A percentile compares a stretch with the other conserved stretches of the same genome.
Conservation (phyloP, 2,329 filamentous ascomycete genomes). For the Grosmannia penicillata region DNA sequence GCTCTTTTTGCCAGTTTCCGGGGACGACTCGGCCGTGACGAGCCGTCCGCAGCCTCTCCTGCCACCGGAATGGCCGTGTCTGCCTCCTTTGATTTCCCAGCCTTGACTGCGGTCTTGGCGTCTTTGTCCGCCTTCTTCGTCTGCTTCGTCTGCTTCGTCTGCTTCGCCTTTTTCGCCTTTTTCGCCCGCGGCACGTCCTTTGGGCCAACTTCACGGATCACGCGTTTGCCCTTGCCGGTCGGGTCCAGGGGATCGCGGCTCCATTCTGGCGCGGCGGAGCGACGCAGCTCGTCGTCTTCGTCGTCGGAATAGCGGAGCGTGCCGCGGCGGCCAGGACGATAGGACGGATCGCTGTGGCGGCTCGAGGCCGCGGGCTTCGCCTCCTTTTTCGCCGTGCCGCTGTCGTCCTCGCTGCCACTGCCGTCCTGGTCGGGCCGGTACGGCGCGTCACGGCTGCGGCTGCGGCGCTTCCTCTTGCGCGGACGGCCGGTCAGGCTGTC, state of each 20-base stretch:
- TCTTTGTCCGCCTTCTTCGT: too few relatives aligned
- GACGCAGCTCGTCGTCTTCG: slow-evolving; percentile 5
- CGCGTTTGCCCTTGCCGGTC: background rate
- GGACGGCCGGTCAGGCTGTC: background rate
- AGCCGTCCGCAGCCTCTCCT: too few relatives aligned
- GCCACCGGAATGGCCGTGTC: too few relatives aligned
- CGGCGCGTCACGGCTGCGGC: background rate
- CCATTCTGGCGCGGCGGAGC: slow-evolving; percentile 1
- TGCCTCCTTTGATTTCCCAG: too few relatives aligned
- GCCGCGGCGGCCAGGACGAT: background rate
- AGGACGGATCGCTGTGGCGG: background rate
- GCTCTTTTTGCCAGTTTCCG: too few relatives aligned
- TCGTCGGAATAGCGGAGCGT: slow-evolving; percentile 2
- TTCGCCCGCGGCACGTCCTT: too few relatives aligned
- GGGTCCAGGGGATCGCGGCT: background rate
- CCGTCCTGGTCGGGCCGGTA: background rate
- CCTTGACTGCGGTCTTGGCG: too few relatives aligned
- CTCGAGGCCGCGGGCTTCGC: too few relatives aligned
- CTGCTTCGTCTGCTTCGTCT: too few relatives aligned
- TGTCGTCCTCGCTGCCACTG: background rate
- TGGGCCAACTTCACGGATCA: slow-evolving; percentile 14
- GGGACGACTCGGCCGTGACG: too few relatives aligned
- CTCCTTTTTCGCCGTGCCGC: background rate
- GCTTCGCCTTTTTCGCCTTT: too few relatives aligned
- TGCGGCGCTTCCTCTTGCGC: background rate